Conservation (phyloP, 805 yeast genomes). For the Komagataella mondaviorum region DNA sequence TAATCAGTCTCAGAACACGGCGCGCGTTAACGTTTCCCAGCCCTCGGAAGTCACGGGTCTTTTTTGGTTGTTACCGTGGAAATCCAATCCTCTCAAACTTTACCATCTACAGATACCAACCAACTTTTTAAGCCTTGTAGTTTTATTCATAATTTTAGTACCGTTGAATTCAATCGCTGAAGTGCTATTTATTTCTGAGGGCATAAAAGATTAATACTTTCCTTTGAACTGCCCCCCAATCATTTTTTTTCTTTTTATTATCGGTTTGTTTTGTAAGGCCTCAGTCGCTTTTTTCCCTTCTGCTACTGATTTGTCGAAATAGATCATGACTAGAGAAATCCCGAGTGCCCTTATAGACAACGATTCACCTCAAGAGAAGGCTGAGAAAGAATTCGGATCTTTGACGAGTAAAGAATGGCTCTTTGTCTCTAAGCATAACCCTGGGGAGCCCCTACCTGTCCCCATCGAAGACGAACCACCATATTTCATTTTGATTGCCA, state of each 20-base stretch:
- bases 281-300: background rate
- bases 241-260: background rate
- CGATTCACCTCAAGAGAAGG: conserved; percentile 18
- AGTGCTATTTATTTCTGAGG: background rate
- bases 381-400: conserved; percentile 64
- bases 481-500: conserved; percentile 60
- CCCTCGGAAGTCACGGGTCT: background rate
- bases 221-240: background rate
- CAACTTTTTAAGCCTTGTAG: background rate
- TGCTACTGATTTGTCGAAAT: background rate
- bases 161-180: background rate
- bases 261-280: background rate
- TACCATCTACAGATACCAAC: background rate
- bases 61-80: background rate
- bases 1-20: background rate
- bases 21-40: background rate
- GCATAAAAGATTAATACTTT: background rate
- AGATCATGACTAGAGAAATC: conserved; percentile 7
- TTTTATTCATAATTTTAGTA: background rate
- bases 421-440: conserved; percentile 45
- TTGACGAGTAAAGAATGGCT: conserved; percentile 53
- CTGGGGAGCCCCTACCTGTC: conserved; percentile 42
- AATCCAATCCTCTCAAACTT: background rate
- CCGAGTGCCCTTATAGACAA: conserved; percentile 20
- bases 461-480: conserved; percentile 78